Evolutionary conservation across 2,329 filamentous ascomycete species (phyloP), one percentile per base, ranked within the genome.

Genomic region (Westerdykella sp.): DNA sequence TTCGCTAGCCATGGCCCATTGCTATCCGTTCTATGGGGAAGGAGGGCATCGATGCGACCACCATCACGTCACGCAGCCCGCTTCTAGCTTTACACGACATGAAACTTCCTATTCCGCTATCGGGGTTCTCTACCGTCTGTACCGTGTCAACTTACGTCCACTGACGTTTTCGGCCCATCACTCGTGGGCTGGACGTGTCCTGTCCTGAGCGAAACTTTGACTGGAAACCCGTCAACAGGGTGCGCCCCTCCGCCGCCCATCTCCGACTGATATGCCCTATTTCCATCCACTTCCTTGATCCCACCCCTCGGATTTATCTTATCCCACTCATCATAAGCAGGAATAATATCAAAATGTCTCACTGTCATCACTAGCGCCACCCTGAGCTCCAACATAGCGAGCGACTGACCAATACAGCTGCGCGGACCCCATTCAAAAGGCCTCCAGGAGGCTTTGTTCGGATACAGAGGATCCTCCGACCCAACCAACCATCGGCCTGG

Each of bases 381-480:
- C 41, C 59, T 62, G 18, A 70, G 42, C 49, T 70, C 65, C 11
- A 61, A 49, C 47, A 59, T 51, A 1, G 66, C 67, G 21, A 72
- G 47, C 16, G 60, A 59, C 50, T 68, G 62, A 0, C 68, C 68
- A 15, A 67, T 56, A 41, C 69, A 72, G 3, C 53, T 55, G 3
- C 68, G 48, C 2, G 57, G 57, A 1, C 69, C 69, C 4, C 54
- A 46, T 37, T 69, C 64, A 44, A 72, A 72, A 0, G 66, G 51
- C 15, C 62, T 49, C 45, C 49, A 69, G 10, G 52, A 55, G n/a
- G 41, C 48, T 11, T 38, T 39, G 6, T 25, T 13, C 12, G 48
- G 50, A 38, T 49, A 44, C 6, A 53, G 40, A 12, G 28, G 18
- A 30, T 54, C 31, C 3, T 42, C 40, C 4, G 38, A 21, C 2